Evolutionary conservation across 345 rosid genomes (phyloP).

Genomic region (Syzygium jambos): DNA sequence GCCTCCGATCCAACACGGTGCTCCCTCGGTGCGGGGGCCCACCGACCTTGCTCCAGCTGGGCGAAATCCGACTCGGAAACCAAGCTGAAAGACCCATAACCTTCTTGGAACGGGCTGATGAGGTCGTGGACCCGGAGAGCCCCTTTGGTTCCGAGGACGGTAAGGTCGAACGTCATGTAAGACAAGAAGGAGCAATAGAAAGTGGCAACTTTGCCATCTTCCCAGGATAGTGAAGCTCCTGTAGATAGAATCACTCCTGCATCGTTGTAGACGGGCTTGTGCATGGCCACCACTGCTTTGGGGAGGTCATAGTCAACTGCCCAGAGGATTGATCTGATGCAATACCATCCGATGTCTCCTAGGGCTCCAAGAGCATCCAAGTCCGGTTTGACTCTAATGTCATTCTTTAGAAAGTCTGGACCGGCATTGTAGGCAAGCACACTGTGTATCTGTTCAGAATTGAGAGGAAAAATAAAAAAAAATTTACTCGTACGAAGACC

Average conservation of each 20-base stretch:
- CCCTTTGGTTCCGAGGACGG: slow-evolving; percentile 4
- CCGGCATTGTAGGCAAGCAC: neutral
- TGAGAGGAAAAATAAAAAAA: neutral
- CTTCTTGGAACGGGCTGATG: slow-evolving; percentile 2
- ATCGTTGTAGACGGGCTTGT: slow-evolving; percentile 1
- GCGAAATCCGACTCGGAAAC: neutral
- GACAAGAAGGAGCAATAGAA: slow-evolving; percentile 7
- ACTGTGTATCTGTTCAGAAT: slow-evolving; percentile 1
- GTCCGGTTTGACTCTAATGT: slow-evolving; percentile 10
- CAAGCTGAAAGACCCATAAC: neutral
- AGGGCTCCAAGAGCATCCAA: slow-evolving; percentile 9
- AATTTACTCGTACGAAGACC: neutral
- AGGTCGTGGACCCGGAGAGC: neutral
- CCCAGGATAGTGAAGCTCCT: slow-evolving; percentile 3
- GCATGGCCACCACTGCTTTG: slow-evolving; percentile 4
- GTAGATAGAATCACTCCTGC: slow-evolving; percentile 2
- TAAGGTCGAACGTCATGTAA: slow-evolving; percentile 5
- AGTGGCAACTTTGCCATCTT: neutral
- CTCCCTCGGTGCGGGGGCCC: neutral
- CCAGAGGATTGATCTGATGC: slow-evolving; percentile 14
- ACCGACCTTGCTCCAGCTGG: neutral
- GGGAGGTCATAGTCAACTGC: slow-evolving; percentile 5
- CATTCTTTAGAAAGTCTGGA: slow-evolving; percentile 1
- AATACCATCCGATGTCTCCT: slow-evolving; percentile 13
- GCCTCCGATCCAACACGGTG: neutral